A percentile compares a stretch with the other conserved stretches of the same genome.
phyloP scores from a whole-genome alignment of 441 rosid genomes.

The Pelargonium australe region DNA sequence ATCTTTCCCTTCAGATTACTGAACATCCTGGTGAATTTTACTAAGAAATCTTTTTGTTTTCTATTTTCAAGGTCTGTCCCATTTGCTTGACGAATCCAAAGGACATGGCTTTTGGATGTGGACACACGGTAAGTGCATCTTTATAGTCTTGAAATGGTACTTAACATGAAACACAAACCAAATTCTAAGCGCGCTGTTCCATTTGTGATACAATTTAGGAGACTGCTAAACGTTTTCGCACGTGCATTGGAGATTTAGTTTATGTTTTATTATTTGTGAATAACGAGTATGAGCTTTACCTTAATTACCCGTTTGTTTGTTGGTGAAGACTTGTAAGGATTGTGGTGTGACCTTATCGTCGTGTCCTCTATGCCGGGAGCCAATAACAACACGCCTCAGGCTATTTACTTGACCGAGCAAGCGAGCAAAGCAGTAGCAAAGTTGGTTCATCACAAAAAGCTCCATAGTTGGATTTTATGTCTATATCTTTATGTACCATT shows the following conservation, averaged over 20 bases:
- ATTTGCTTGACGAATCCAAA: constrained; percentile 84
- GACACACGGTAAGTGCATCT: constrained; percentile 57
- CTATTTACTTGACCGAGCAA: constrained; percentile 40
- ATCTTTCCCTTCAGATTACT: background rate
- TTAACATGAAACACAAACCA: background rate
- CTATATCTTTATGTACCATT: no score
- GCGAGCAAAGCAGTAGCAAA: no score
- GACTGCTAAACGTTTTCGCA: no score
- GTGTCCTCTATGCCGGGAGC: constrained; percentile 73
- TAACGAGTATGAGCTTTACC: no score
- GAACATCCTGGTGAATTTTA: background rate
- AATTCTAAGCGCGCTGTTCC: no score
- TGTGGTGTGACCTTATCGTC: constrained; percentile 45
- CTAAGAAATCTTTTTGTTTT: background rate
- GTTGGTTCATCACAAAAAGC: background rate
- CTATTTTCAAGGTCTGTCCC: constrained; percentile 65
- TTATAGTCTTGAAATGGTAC: background rate
- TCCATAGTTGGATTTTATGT: no score
- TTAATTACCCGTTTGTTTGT: constrained; percentile 4
- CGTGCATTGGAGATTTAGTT: no score
- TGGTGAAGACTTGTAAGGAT: constrained; percentile 78
- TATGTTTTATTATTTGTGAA: no score
- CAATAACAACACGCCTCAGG: constrained; percentile 64
- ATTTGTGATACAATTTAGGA: no score
- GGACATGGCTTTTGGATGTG: constrained; percentile 95